phyloP scores from a whole-genome alignment of 495 filamentous ascomycete species.

The Margaritispora aquatica region DNA sequence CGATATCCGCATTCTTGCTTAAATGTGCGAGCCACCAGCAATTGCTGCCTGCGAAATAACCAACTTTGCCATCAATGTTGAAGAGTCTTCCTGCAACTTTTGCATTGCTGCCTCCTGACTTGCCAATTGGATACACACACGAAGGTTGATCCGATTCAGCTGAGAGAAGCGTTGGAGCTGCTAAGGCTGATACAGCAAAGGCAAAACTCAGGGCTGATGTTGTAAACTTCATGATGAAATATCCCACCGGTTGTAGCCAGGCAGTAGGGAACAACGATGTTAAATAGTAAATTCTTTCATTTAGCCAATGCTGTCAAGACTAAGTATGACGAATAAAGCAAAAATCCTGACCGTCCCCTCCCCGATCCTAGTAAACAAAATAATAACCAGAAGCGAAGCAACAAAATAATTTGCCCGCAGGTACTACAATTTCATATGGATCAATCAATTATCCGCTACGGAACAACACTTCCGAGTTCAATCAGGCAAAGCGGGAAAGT shows the following conservation, averaged over 20 bases:
- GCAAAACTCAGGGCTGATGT: not conserved
- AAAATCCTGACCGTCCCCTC: too few species aligned
- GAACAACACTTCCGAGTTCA: not conserved
- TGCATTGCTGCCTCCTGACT: constrained; percentile 20
- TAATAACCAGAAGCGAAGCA: too few species aligned
- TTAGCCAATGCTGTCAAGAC: not conserved
- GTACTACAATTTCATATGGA: not conserved
- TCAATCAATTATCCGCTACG: not conserved
- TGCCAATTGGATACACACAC: constrained; percentile 17
- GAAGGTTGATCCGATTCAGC: constrained; percentile 1
- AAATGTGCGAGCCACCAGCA: constrained; percentile 51
- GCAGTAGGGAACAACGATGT: not conserved
- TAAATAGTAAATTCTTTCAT: not conserved
- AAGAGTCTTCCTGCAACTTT: constrained; percentile 37
- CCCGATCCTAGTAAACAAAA: not conserved
- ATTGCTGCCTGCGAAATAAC: constrained; percentile 39
- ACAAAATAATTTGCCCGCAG: too few species aligned
- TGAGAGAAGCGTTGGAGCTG: not conserved
- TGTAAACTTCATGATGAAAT: constrained; percentile 10
- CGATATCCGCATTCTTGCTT: constrained; percentile 42
- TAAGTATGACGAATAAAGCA: not conserved
- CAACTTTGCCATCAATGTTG: constrained; percentile 42
- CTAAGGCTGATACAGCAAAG: not conserved
- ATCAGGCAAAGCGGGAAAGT: not conserved
- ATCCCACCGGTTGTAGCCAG: too few species aligned